Evolutionary conservation across 768 basidiomycete genomes (phyloP), one percentile per base, ranked within the genome.

Genomic region (Boletus coccyginus): DNA sequence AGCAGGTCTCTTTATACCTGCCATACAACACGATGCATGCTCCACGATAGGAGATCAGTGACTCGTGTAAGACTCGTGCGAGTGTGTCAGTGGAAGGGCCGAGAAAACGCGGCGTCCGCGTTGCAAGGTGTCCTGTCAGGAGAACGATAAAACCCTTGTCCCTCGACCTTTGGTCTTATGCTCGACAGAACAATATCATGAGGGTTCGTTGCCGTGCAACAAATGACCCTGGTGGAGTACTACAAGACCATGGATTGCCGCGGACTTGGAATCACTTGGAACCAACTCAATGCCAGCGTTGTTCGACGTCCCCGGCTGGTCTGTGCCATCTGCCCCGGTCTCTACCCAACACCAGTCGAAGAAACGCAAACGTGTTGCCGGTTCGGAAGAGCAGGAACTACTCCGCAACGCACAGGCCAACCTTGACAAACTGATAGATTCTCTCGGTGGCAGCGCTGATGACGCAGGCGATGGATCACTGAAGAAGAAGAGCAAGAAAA

Each of bases 281-380:
- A 42, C 53, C 11, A 54, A 35, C 48, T 49, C 54, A 3, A 67
- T 70, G 67, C 51, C 64, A 32, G 66, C 78, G 55, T 73, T 82
- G 60, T 89, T 90, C 69, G 75, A 86, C 42, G 82, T 89, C 19
- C 83, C 87, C 5, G 88, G 88, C 17, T 90, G 88, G 88, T 77
- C 81, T 32, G 71, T 88, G 14, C 70, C 77, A 38, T 67, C 75
- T 21, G 69, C 58, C 0, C 79, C 81, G 7, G 68, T 82, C 44
- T 55, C 72, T 32, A 71, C 75, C 42, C 63, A 71, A 7, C 61
- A 56, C 38, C 67, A 68, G 24, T 57, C 68, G 4, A 80, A 78
- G 51, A 71, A 74, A 17, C 84, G 79, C 65, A 88, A 84, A 60
- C 82, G 84, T 43, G 82, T 85, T 66, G 57, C 50, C 31, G 38